phyloP scores from a whole-genome alignment of 176 grass and related monocot genomes.

The Puya raimondii region DNA sequence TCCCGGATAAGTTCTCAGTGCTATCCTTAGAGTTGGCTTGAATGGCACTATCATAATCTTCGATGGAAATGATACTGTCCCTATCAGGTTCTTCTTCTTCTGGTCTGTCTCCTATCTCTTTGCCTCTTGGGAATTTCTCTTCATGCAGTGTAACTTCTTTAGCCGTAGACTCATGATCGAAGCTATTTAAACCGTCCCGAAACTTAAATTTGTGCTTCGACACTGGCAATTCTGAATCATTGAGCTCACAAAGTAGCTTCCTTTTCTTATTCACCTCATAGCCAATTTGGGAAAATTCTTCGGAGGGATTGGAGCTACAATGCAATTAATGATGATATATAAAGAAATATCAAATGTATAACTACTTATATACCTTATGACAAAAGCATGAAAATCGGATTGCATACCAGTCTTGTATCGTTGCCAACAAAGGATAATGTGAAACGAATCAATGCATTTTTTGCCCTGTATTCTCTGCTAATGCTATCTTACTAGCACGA shows the following conservation, averaged over 20 bases:
- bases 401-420: not conserved
- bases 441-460: too few species aligned
- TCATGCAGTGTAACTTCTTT: conserved; percentile 28
- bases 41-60: conserved; percentile 20
- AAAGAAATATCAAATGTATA: conserved; percentile 2
- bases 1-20: conserved; percentile 22
- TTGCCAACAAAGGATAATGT: too few species aligned
- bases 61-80: conserved; percentile 33
- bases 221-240: conserved; percentile 29
- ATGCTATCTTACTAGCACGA: too few species aligned
- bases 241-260: conserved; percentile 43
- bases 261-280: conserved; percentile 51
- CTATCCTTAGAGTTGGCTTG: conserved; percentile 39
- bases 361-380: conserved; percentile 1
- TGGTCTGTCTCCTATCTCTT: conserved; percentile 18
- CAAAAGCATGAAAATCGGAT: too few species aligned
- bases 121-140: conserved; percentile 22
- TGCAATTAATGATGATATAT: not conserved
- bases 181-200: conserved; percentile 22
- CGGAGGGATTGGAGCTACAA: conserved; percentile 28
- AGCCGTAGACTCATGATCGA: conserved; percentile 15
- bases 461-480: too few species aligned
- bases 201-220: conserved; percentile 67
- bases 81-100: conserved; percentile 37
- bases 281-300: conserved; percentile 20